Percentiles rank a stretch among this genome's conserved stretches.
phyloP scores from a whole-genome alignment of 805 yeast species.

The Candida parachauliodes region DNA sequence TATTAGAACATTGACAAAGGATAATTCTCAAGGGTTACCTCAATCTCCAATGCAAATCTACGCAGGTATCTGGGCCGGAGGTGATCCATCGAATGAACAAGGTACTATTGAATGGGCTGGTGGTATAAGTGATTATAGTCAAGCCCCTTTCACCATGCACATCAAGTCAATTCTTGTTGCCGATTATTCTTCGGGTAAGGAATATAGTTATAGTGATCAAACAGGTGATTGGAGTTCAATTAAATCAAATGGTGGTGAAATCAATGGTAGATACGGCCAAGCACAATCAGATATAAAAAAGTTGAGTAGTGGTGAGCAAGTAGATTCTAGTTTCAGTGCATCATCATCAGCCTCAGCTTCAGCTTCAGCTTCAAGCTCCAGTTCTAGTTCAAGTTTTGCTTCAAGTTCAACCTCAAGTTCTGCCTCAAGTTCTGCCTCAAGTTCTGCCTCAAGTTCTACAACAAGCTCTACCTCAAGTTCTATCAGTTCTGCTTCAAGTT shows the following conservation, averaged over 20 bases:
- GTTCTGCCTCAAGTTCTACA: conserved; percentile 6
- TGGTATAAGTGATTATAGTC: conserved; percentile 60
- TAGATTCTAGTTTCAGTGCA: conserved; percentile 1
- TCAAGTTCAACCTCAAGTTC: not conserved
- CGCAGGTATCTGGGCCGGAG: conserved; percentile 81
- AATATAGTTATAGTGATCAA: conserved; percentile 52
- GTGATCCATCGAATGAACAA: conserved; percentile 57
- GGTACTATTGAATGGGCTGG: conserved; percentile 87
- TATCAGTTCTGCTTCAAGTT: not conserved
- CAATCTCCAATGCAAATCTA: conserved; percentile 81
- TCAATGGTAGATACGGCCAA: conserved; percentile 54
- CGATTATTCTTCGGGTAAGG: conserved; percentile 64
- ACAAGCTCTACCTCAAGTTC: conserved; percentile 5
- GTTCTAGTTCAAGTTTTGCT: conserved; percentile 9
- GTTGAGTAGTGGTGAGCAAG: conserved; percentile 25
- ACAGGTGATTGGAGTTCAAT: conserved; percentile 62
- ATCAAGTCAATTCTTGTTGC: conserved; percentile 58
- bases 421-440: conserved; percentile 8
- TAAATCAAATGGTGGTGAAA: conserved; percentile 50
- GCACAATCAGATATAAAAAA: conserved; percentile 34
- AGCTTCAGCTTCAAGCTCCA: conserved; percentile 1
- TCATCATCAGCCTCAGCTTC: not conserved
- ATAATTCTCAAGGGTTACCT: conserved; percentile 69
- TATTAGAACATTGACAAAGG: conserved; percentile 60
- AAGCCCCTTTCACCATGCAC: conserved; percentile 67